Evolutionary conservation across 2,329 filamentous ascomycete species (phyloP).

Genomic region (Saccharata proteae): DNA sequence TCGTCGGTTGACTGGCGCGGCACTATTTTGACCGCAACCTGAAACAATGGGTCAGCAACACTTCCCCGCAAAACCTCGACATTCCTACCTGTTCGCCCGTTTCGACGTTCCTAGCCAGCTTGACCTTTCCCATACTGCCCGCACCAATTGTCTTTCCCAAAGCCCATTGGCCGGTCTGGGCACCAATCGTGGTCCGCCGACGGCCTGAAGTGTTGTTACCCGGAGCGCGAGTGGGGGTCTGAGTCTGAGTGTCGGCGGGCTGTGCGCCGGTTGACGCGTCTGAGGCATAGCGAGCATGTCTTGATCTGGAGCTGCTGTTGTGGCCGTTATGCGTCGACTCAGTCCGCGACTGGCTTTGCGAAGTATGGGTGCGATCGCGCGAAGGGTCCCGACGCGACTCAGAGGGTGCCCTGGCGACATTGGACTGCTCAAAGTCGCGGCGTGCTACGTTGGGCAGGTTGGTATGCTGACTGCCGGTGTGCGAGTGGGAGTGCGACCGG

Average conservation of each 20-base stretch:
- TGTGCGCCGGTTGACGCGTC: slow-evolving; percentile 28
- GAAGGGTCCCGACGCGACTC: slow-evolving; percentile 51
- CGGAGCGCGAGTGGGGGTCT: slow-evolving; percentile 1
- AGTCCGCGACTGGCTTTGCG: slow-evolving; percentile 35
- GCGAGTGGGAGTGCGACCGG: slow-evolving; percentile 23
- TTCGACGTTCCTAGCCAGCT: slow-evolving; percentile 81
- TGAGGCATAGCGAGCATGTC: slow-evolving; percentile 33
- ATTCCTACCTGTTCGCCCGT: slow-evolving; percentile 74
- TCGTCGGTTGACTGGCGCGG: slow-evolving; percentile 84
- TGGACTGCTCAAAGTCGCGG: slow-evolving; percentile 62
- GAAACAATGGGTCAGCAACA: slow-evolving; percentile 10
- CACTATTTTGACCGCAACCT: slow-evolving; percentile 97
- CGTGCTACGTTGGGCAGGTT: slow-evolving; percentile 44
- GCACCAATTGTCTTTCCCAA: slow-evolving; percentile 94
- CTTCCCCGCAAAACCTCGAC: background rate
- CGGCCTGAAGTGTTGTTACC: slow-evolving; percentile 13
- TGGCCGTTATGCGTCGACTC: slow-evolving; percentile 39
- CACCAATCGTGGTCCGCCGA: slow-evolving; percentile 71
- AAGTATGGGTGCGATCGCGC: slow-evolving; percentile 42
- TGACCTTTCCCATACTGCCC: slow-evolving; percentile 98
- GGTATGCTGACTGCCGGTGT: slow-evolving; percentile 25
- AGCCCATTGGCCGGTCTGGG: slow-evolving; percentile 78
- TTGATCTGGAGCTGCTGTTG: slow-evolving; percentile 12
- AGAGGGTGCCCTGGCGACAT: slow-evolving; percentile 46
- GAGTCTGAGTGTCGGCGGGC: slow-evolving; percentile 21